phyloP scores from a whole-genome alignment of 345 rosid genomes.

The Chamaenerion angustifolium region DNA sequence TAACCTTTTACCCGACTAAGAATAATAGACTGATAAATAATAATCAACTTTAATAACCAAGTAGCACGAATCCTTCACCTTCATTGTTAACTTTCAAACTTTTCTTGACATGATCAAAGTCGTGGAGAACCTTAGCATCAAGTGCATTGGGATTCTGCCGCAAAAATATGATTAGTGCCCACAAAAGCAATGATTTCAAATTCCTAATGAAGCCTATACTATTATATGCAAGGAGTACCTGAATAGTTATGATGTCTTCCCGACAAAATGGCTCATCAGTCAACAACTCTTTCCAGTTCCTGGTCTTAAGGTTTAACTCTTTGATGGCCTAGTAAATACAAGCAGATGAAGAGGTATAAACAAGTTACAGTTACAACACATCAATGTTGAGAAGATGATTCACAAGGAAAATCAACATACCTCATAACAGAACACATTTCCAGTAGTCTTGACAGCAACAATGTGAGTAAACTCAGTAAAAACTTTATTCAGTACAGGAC shows the following conservation, averaged over 20 bases:
- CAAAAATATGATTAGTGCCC: neutral
- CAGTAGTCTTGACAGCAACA: constrained; percentile 83
- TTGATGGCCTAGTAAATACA: constrained; percentile 49
- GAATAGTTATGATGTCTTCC: constrained; percentile 77
- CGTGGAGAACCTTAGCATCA: constrained; percentile 49
- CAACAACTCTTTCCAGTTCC: constrained; percentile 82
- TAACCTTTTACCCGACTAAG: neutral
- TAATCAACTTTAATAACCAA: constrained; percentile 1
- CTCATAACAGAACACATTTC: constrained; percentile 85
- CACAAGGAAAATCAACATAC: constrained; percentile 6
- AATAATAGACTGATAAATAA: no score
- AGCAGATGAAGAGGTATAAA: constrained; percentile 1
- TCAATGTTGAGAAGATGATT: constrained; percentile 6
- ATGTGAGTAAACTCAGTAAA: constrained; percentile 85
- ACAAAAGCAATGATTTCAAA: neutral
- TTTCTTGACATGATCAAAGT: constrained; percentile 83
- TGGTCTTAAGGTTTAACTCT: constrained; percentile 83
- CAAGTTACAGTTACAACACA: constrained; percentile 4
- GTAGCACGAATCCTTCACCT: constrained; percentile 27
- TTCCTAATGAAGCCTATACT: neutral
- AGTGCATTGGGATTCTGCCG: constrained; percentile 69
- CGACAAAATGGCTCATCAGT: constrained; percentile 74
- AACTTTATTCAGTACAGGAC: constrained; percentile 87
- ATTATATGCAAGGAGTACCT: constrained; percentile 36
- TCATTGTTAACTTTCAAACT: constrained; percentile 70